Percentiles rank a stretch among this genome's conserved stretches.
These are phyloP conservation scores for Talaromyces sp. DNA, from an alignment of 2,329 filamentous ascomycete species.

Conservation along the genomic window DNA sequence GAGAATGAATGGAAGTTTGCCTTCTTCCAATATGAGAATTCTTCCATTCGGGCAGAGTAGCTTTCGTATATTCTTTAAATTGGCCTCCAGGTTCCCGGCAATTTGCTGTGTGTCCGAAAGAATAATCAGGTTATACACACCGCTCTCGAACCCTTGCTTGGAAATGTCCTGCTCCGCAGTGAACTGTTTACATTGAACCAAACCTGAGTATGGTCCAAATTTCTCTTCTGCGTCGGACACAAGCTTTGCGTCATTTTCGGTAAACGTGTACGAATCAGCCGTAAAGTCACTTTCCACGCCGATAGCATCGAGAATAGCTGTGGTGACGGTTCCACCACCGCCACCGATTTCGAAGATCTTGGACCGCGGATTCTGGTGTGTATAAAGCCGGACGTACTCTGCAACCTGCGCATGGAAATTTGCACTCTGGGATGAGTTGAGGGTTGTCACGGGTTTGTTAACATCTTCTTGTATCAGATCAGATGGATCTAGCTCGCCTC, in stretches of 20 bases:
- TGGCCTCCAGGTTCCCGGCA: background rate
- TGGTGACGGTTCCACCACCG: background rate
- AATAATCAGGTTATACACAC: background rate
- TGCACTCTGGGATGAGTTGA: background rate
- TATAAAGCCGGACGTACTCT: background rate
- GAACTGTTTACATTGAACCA: background rate
- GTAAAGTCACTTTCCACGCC: background rate
- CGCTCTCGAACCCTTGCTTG: background rate
- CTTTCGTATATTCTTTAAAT: background rate
- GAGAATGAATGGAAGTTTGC: background rate
- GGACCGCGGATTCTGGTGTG: background rate
- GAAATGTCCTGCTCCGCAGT: background rate
- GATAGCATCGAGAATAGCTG: background rate
- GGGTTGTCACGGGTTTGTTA: background rate
- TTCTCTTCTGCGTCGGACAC: background rate
- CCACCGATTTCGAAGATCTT: background rate
- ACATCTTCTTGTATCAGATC: background rate
- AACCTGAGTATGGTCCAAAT: background rate
- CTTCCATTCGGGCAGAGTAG: background rate
- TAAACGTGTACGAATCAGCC: background rate
- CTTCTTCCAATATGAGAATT: background rate
- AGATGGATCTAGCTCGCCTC: background rate
- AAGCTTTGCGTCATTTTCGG: background rate
- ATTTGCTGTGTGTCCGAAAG: background rate
- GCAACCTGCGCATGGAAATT: background rate